Base-by-base conservation (phyloP, 495 filamentous ascomycete genomes). In the Neurospora sp. region DNA sequence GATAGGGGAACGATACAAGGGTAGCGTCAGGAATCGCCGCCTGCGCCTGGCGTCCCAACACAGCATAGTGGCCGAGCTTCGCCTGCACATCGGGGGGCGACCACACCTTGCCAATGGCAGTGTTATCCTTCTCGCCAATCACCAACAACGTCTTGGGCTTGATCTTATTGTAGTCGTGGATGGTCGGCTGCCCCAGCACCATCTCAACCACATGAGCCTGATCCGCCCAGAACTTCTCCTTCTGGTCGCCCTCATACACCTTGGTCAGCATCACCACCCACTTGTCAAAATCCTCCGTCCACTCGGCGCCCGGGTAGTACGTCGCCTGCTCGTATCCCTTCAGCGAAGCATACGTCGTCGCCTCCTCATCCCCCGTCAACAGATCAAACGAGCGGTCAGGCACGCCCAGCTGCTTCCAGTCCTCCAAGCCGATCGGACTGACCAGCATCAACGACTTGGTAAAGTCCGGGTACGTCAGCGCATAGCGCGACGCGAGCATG, bases 191-290 rank as follows among this genome's bases (percentile, higher is more conserved):
- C 12, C 80, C 84, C 68, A 84, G 75, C 9, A 85, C 81, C 82
- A 84, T 83, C 70, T 85, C 84, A 1, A 81, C 81, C 5, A 81
- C 76, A 22, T 77, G 77, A 1, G 84, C 84, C 69, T 82, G 80
- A 65, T 79, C 74, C 41, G 75, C 76, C 9, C 80, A 78, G 48
- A 82, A 86, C 35, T 73, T 53, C 22, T 69, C 53, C 6, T 73
- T 80, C 65, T 79, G 45, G 35, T 76, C 77, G 20, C 83, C 84
- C 38, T 75, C 31, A 75, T 86, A 85, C 65, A 85, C 78, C 48
- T 80, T 78, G n/a, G 76, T 76, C 14, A 86, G 77, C 84, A 86
- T 85, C 22, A 80, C 78, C 9, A 84, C 84, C 84, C 84, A 85
- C 27, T 81, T 76, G 69, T 85, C 82, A 74, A 85, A 85, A 0